These are phyloP conservation scores for Coemansia sp. DNA, from an alignment of 192 early-diverging fungal species.

Conservation along the genomic window DNA sequence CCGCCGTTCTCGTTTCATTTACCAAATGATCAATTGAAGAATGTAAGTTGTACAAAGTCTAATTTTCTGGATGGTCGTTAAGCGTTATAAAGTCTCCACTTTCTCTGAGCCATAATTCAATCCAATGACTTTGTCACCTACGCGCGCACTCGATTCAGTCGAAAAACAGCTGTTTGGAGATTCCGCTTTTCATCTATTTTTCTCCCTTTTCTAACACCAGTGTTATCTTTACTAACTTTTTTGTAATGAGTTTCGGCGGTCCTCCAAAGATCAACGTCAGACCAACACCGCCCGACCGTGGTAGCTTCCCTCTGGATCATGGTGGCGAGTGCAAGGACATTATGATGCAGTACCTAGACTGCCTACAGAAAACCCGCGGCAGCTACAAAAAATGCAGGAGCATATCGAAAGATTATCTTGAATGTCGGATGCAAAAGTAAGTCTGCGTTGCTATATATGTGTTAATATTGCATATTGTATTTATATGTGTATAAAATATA, in stretches of 20 bases:
- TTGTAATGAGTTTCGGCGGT: constrained; percentile 70
- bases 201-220: not conserved
- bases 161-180: not conserved
- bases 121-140: too few species aligned
- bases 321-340: constrained; percentile 76
- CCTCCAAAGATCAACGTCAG: constrained; percentile 65
- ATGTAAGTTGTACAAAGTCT: too few species aligned
- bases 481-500: not conserved
- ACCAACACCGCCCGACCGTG: constrained; percentile 75
- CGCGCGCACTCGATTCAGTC: not conserved
- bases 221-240: not conserved
- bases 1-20: too few species aligned
- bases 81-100: too few species aligned
- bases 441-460: not conserved
- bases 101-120: not conserved
- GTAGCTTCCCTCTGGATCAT: constrained; percentile 90
- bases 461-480: not conserved
- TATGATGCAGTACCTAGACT: constrained; percentile 79
- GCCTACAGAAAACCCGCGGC: constrained; percentile 69
- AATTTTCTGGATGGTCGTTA: too few species aligned
- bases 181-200: not conserved
- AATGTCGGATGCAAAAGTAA: constrained; percentile 87
- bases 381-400: constrained; percentile 68
- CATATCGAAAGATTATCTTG: constrained; percentile 76
- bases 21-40: too few species aligned